phyloP scores from a whole-genome alignment of 129 eudicot species.

The Centaurea solstitialis region DNA sequence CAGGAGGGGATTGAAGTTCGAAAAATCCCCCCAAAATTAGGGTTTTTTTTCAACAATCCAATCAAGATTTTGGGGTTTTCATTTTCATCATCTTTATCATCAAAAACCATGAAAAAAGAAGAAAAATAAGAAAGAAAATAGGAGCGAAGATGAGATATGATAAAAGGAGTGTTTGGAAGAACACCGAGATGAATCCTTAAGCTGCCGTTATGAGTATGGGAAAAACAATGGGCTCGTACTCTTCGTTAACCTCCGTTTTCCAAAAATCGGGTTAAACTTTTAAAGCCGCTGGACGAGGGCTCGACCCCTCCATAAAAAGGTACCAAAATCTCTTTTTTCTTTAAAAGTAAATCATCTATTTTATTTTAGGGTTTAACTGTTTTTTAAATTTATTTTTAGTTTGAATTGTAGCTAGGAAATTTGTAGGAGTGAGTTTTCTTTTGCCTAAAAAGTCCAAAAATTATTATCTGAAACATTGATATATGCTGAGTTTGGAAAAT shows the following conservation, averaged over 20 bases:
- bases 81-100: no score
- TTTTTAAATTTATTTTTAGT: no score
- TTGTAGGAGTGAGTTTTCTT: no score
- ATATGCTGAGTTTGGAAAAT: no score
- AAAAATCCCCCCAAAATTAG: no score
- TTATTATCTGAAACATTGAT: no score
- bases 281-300: conserved; percentile 99
- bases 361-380: no score
- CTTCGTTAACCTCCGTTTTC: conserved; percentile 81
- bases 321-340: conserved; percentile 25
- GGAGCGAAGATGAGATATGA: conserved; percentile 89
- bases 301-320: conserved; percentile 98
- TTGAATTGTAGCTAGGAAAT: no score
- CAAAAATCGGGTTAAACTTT: conserved; percentile 96
- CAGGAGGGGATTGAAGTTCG: no score
- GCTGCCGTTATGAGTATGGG: conserved; percentile 98
- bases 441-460: neutral
- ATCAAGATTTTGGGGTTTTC: neutral
- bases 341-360: no score
- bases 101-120: neutral
- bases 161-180: conserved; percentile 99
- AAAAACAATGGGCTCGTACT: conserved; percentile 99
- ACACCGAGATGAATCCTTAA: conserved; percentile 99
- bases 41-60: neutral
- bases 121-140: no score